A percentile compares a stretch with the other conserved stretches of the same genome.
phyloP scores from a whole-genome alignment of 257 asterid genomes.

The Linderniella brevidens region DNA sequence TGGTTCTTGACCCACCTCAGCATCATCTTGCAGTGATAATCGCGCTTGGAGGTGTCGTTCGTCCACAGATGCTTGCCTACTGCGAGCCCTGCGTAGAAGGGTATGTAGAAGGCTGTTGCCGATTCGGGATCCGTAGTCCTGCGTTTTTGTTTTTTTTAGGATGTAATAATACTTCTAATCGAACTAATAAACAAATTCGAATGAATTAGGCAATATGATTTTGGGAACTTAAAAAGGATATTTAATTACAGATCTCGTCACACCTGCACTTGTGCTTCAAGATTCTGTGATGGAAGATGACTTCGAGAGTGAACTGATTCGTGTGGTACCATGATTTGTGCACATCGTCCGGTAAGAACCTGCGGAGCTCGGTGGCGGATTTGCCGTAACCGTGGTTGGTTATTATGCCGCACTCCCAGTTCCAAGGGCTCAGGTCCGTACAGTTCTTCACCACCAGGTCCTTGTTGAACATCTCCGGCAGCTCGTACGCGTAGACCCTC shows the following conservation, averaged over 20 bases:
- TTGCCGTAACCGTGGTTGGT: slow-evolving; percentile 73
- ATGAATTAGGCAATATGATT: no score
- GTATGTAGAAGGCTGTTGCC: slow-evolving; percentile 85
- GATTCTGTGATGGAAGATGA: slow-evolving; percentile 53
- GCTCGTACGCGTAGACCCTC: slow-evolving; percentile 56
- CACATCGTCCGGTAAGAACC: slow-evolving; percentile 35
- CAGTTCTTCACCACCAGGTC: slow-evolving; percentile 39
- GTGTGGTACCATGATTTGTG: slow-evolving; percentile 76
- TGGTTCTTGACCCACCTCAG: slow-evolving; percentile 50
- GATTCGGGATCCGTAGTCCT: slow-evolving; percentile 40
- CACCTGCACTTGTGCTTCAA: slow-evolving; percentile 45
- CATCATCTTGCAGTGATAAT: slow-evolving; percentile 39
- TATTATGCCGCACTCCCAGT: slow-evolving; percentile 78
- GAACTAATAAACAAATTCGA: no score
- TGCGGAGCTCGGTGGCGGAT: slow-evolving; percentile 38
- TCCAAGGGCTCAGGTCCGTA: slow-evolving; percentile 64
- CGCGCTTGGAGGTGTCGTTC: slow-evolving; percentile 38
- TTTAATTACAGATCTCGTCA: no score
- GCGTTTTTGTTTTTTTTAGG: no score
- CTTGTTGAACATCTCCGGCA: slow-evolving; percentile 37
- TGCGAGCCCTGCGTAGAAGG: slow-evolving; percentile 79
- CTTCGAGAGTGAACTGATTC: slow-evolving; percentile 60
- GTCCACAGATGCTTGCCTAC: slow-evolving; percentile 43
- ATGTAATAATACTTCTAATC: no score
- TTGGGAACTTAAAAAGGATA: no score